Evolutionary conservation across 305 asterid genomes (phyloP).

Genomic region (Fraxinus sp.): DNA sequence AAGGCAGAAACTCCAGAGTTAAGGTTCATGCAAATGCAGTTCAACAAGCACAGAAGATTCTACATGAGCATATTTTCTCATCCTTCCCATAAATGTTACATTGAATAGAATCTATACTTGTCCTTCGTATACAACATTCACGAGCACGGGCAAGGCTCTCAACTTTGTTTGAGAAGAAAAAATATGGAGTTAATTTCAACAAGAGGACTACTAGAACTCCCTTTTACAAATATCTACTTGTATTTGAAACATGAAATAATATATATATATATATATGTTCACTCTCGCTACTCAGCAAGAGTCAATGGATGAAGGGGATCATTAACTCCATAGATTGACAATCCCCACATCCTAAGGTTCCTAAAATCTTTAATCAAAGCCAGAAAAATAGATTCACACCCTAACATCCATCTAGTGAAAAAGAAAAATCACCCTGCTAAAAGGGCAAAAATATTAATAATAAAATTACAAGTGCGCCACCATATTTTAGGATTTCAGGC

Average conservation of each 20-base stretch:
- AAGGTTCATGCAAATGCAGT: background rate
- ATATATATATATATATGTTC: background rate
- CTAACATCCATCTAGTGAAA: conserved; percentile 22
- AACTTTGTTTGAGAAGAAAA: background rate
- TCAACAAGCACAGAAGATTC: background rate
- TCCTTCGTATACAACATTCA: background rate
- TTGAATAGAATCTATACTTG: background rate
- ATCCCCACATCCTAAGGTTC: background rate
- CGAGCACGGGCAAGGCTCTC: background rate
- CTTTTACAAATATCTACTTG: background rate
- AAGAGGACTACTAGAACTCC: background rate
- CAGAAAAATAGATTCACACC: conserved; percentile 13
- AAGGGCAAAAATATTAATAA: background rate
- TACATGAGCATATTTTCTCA: background rate
- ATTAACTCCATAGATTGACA: background rate
- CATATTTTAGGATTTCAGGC: conserved; percentile 3
- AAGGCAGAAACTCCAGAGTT: background rate
- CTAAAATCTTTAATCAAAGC: conserved; percentile 10
- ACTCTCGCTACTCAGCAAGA: background rate
- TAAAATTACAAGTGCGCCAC: background rate
- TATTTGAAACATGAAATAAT: background rate
- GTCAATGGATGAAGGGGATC: background rate
- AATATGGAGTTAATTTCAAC: background rate
- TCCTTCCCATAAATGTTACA: background rate
- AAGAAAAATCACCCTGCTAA: conserved; percentile 4